Percentiles rank a stretch among this genome's conserved stretches.
Conservation (phyloP, 2,329 filamentous ascomycete genomes). For the Karstenula rhodostoma region DNA sequence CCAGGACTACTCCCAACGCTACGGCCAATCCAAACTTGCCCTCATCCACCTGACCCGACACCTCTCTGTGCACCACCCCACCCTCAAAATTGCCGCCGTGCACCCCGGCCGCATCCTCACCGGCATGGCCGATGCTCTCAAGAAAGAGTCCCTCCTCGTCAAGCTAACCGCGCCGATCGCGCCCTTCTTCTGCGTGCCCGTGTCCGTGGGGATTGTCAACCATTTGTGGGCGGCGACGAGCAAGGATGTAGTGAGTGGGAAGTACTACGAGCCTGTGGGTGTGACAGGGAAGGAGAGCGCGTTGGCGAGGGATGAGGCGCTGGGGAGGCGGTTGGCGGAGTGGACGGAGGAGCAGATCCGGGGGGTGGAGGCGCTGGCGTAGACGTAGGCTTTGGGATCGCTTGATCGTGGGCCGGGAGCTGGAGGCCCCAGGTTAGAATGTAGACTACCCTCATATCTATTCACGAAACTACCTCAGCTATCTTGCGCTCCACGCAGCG, state of each 20-base stretch:
- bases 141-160: slow-evolving; percentile 16
- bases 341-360: slow-evolving; percentile 21
- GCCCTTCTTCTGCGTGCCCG: slow-evolving; percentile 12
- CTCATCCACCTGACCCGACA: slow-evolving; percentile 52
- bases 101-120: slow-evolving; percentile 17
- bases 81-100: slow-evolving; percentile 9
- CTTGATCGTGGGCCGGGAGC: neutral
- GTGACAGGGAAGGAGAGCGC: slow-evolving; percentile 15
- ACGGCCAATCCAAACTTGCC: slow-evolving; percentile 57
- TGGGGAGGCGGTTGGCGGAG: slow-evolving; percentile 24
- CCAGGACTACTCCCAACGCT: slow-evolving; percentile 27
- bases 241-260: slow-evolving; percentile 15
- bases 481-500: too few species aligned
- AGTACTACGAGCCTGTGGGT: slow-evolving; percentile 29
- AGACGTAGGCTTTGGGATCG: too few species aligned
- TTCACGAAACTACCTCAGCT: too few species aligned
- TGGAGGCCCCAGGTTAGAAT: too few species aligned
- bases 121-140: slow-evolving; percentile 7
- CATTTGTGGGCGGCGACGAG: slow-evolving; percentile 16
- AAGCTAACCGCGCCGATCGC: slow-evolving; percentile 12
- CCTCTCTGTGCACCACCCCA: slow-evolving; percentile 11
- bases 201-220: slow-evolving; percentile 18
- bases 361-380: neutral
- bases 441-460: too few species aligned
- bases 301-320: slow-evolving; percentile 16